A percentile compares a stretch with the other conserved stretches of the same genome.
phyloP scores from a whole-genome alignment of 2,329 filamentous ascomycete genomes.

The Penicillium oxalicum region DNA sequence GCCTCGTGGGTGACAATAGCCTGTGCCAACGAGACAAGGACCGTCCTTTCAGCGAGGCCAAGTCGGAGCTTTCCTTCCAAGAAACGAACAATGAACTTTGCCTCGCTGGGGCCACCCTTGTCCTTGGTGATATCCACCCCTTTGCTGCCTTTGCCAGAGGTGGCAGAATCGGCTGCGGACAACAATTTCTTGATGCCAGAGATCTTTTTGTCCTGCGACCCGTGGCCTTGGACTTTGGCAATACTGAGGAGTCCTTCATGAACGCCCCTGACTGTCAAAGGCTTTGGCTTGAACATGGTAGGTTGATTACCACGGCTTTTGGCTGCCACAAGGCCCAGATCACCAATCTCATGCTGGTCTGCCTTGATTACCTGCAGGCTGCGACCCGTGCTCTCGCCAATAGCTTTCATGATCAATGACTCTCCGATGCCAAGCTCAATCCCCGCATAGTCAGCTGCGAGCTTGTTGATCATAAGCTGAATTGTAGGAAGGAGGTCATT shows the following conservation, averaged over 20 bases:
- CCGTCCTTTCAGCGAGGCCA: slow-evolving; percentile 85
- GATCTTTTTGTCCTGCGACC: slow-evolving; percentile 84
- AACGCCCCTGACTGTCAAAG: slow-evolving; percentile 78
- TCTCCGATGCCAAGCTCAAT: slow-evolving; percentile 98
- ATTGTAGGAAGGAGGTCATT: slow-evolving; percentile 82
- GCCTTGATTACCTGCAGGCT: slow-evolving; percentile 85
- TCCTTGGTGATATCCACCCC: slow-evolving; percentile 78
- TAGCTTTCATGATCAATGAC: slow-evolving; percentile 97
- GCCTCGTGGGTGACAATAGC: slow-evolving; percentile 81
- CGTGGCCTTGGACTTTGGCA: slow-evolving; percentile 78
- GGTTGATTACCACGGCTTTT: slow-evolving; percentile 93
- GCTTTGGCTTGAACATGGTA: slow-evolving; percentile 97
- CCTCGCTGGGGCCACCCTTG: slow-evolving; percentile 89
- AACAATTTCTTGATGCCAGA: slow-evolving; percentile 93
- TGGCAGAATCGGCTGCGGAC: slow-evolving; percentile 75
- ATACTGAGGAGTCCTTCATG: slow-evolving; percentile 84
- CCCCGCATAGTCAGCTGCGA: slow-evolving; percentile 92
- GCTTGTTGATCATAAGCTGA: slow-evolving; percentile 94
- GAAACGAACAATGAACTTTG: slow-evolving; percentile 88
- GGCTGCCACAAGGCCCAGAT: slow-evolving; percentile 87
- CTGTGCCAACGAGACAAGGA: slow-evolving; percentile 83
- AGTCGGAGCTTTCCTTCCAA: slow-evolving; percentile 90
- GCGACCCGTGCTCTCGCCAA: slow-evolving; percentile 87
- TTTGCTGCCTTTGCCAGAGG: slow-evolving; percentile 59
- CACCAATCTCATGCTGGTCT: slow-evolving; percentile 93